Evolutionary conservation across 176 grass and related monocot genomes (phyloP), one percentile per base, ranked within the genome.

Genomic region (Paspalum notatum): DNA sequence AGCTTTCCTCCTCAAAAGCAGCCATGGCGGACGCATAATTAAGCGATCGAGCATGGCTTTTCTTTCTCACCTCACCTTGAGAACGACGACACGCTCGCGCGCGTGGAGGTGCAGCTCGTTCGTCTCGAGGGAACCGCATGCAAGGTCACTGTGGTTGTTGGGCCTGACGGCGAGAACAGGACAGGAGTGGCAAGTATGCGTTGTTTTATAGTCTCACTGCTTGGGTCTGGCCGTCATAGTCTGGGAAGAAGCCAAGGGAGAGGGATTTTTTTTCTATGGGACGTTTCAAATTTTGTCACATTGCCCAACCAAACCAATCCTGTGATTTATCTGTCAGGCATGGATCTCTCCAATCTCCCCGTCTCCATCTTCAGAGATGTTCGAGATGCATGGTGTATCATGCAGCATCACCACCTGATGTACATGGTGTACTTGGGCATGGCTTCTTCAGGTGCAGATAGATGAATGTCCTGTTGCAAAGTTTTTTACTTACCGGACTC

Each of bases 1-100:
- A 52, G 51, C 78, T 82, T 86, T 78, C 50, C 32, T 78, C 72
- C 87, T 89, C 17, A 86, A 90, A 86, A 90, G 88, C 79, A 73
- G 83, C 76, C 64, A 44, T 41, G 82, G 82, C 18, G 72, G 44
- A 86, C 81, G 39, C 3, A 13, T 40, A 71, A 49, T 73, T 82
- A 85, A 73, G 66, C 72, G 71, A 89, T 85, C 82, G 69, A 59
- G 64, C 77, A 58, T 51, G 72, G 68, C 10, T 53, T 68, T 74
- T 71, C 54, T 52, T 21, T 3, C n/a, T n/a, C n/a, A n/a, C n/a
- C 11, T 71, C 69, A 47, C 50, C 71, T 77, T 56, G 82, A 81
- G 65, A 72, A 85, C 44, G 77, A 46, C 75, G 81, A 69, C 68
- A 46, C 61, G 12, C 81, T 43, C 68, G 78, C 78, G 66, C 83